phyloP scores from a whole-genome alignment of 352 stramenopile genomes.

The Phytophthora pluvialis region DNA sequence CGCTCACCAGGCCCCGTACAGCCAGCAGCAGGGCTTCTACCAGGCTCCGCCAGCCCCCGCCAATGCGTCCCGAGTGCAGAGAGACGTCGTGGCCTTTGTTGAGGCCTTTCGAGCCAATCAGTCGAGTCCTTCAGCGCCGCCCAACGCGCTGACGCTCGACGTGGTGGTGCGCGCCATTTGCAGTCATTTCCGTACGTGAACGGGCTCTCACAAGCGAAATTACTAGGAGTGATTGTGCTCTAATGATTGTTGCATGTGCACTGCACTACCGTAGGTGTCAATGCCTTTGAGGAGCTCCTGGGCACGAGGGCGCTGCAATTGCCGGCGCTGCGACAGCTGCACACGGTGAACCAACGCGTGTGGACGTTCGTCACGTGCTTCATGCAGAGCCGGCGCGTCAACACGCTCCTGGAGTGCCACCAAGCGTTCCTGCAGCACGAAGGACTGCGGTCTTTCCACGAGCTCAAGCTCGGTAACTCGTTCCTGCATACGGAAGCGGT shows the following conservation, averaged over 20 bases:
- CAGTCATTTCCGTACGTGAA: constrained; percentile 62
- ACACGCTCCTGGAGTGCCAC: constrained; percentile 82
- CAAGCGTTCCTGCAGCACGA: constrained; percentile 70
- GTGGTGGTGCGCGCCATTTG: constrained; percentile 62
- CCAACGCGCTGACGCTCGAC: constrained; percentile 62
- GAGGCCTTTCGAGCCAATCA: constrained; percentile 56
- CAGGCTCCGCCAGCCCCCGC: constrained; percentile 4
- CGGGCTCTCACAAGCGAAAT: neutral
- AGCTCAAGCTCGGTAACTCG: constrained; percentile 81
- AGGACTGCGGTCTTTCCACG: constrained; percentile 62
- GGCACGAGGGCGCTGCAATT: constrained; percentile 51
- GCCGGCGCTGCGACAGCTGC: constrained; percentile 57
- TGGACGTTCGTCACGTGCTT: constrained; percentile 87
- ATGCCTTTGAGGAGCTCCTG: constrained; percentile 62
- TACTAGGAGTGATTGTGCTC: neutral
- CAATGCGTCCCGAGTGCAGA: constrained; percentile 32
- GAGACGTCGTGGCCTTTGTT: constrained; percentile 68
- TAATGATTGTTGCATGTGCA: constrained; percentile 4
- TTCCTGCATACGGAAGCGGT: constrained; percentile 85
- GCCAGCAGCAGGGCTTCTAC: constrained; percentile 10
- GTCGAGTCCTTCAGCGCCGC: constrained; percentile 53
- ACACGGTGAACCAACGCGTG: constrained; percentile 73
- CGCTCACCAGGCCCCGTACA: neutral
- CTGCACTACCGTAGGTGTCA: constrained; percentile 49
- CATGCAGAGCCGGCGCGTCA: constrained; percentile 69